Conservation (phyloP, 179 eudicot genomes). For the Silene noctiflora region DNA sequence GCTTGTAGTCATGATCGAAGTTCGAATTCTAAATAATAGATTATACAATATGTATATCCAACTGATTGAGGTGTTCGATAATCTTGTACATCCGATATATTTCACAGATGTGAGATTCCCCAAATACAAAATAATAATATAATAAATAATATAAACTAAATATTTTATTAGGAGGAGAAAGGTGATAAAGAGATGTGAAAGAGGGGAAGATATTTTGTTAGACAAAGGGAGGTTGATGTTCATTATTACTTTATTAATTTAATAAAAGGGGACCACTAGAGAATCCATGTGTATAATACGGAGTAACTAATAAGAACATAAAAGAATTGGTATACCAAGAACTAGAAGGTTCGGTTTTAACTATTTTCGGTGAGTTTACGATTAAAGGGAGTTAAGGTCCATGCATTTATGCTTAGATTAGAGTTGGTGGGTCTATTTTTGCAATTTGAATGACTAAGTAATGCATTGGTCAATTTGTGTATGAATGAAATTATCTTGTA, state of each 20-base stretch:
- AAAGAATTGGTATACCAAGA: background rate
- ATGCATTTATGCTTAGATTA: background rate
- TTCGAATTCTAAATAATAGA: no score
- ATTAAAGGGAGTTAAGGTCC: background rate
- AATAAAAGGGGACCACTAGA: background rate
- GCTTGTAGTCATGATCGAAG: no score
- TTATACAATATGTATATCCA: no score
- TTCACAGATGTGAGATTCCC: no score
- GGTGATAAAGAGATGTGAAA: background rate
- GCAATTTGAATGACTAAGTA: background rate
- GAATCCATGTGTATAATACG: background rate
- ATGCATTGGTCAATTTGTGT: background rate
- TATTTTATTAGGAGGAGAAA: background rate
- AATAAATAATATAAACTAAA: no score
- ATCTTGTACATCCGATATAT: no score
- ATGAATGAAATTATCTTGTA: background rate
- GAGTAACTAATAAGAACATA: background rate
- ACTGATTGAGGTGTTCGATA: no score
- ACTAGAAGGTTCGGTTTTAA: slow-evolving; percentile 27
- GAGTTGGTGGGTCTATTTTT: slow-evolving; percentile 11
- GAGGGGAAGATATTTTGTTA: background rate
- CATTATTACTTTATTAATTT: background rate
- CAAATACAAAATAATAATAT: no score
- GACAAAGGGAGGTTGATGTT: background rate
- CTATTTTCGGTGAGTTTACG: slow-evolving; percentile 4